phyloP scores from a whole-genome alignment of 2,329 filamentous ascomycete genomes.

The Thermochaetoides dissita region DNA sequence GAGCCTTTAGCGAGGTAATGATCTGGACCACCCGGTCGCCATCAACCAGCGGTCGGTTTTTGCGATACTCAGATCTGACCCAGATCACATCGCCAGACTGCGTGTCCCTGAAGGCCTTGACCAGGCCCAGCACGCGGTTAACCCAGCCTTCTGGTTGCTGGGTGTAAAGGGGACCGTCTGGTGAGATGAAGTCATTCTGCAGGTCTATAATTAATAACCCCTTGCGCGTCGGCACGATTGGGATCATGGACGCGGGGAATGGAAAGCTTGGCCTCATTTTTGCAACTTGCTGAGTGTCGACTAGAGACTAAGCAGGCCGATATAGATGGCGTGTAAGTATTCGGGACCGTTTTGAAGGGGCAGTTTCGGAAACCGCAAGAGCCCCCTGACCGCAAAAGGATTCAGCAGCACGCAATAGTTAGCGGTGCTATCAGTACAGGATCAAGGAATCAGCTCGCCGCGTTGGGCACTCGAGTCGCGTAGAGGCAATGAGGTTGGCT shows the following conservation, averaged over 20 bases:
- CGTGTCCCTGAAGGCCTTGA: conserved; percentile 56
- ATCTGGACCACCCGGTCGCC: conserved; percentile 36
- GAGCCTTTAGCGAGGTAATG: conserved; percentile 18
- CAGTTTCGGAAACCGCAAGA: no score
- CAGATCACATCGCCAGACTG: conserved; percentile 65
- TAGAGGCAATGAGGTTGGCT: no score
- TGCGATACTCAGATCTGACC: conserved; percentile 63
- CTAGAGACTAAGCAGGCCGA: background rate
- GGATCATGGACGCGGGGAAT: conserved; percentile 42
- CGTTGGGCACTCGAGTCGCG: no score
- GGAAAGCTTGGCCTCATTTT: conserved; percentile 32
- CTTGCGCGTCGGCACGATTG: conserved; percentile 43
- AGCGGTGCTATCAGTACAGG: no score
- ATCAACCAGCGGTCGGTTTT: conserved; percentile 37
- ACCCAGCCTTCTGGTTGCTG: conserved; percentile 51
- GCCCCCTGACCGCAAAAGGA: no score
- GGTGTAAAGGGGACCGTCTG: conserved; percentile 54
- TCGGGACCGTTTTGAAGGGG: no score
- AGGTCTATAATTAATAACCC: conserved; percentile 75
- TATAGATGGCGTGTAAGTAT: no score
- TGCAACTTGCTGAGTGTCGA: background rate
- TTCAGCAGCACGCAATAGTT: no score
- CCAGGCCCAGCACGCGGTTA: conserved; percentile 50
- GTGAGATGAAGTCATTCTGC: conserved; percentile 74
- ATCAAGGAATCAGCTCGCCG: no score